Base-by-base conservation (phyloP, 176 grass and related monocot genomes). In the Phoenix dactylifera region DNA sequence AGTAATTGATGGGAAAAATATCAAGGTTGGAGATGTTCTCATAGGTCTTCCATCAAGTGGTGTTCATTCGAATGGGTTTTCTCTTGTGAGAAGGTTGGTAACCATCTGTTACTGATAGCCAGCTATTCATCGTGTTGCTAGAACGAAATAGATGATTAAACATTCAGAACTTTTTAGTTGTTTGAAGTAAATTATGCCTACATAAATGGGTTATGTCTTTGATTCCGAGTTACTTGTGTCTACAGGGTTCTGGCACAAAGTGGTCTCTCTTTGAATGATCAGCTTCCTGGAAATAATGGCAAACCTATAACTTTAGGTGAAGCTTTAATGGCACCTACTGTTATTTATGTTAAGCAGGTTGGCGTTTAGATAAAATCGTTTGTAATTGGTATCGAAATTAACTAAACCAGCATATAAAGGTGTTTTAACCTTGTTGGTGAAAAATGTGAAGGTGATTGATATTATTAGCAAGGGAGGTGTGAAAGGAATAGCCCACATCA, bases 21-120 rank as follows among this genome's bases (percentile, higher is more conserved):
- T 98, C 2, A 56, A 80, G 60, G 85, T 75, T 63, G 93, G 93
- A 58, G 93, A 98, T 64, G 22, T 91, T 19, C 75, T 98, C 22
- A 98, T 98, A 61, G 93, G 93, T 61, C 84, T 98, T 80, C 84
- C 93, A 79, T 92, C 93, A 24, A 98, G 93, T 71, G 87, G 93
- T 15, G 93, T 98, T 66, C 93, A 98, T 79, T 98, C 93, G 20
- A 98, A 98, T 6, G 93, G 93, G 1, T 98, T 98, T 53, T 98
- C 93, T 54, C 87, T 98, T 5, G 93, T 81, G 32, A 88, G 93
- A 87, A 92, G 87, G 93, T 92, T 80, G 18, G 65, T 18, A 26
- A 19, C 24, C 25, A 28, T 49, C 25, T 77, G 24, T 60, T 44
- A 14, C 35, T 32, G 12, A 2, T 49, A 62, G 12, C 19, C 6